Base-by-base conservation (phyloP, 2,329 filamentous ascomycete genomes). In the Ceratocystis lukuohia region DNA sequence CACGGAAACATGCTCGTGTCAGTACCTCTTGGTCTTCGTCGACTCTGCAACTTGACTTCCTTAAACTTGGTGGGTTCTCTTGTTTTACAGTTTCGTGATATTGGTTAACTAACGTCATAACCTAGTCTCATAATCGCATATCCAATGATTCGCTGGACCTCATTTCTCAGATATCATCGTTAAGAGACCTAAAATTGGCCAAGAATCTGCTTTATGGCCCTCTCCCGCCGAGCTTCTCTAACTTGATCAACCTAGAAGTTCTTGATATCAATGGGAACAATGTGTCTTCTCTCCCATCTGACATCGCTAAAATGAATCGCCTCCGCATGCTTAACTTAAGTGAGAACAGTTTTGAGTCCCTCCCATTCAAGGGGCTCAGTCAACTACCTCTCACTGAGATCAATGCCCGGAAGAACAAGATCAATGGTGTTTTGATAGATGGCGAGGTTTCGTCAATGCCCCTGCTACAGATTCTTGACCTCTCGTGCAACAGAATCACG, bases 231-330 rank as follows among this genome's bases (percentile, higher is more conserved):
- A 80, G 78, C n/a, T 79, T 96, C 41, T 78, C 82, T 25, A 80
- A 80, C 5, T 78, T 97, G 17, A 77, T 75, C 45, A 84, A 86
- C 63, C 79, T 99, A 0, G 91, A 96, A 73, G 81, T 86, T 20
- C 78, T 97, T 7, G 92, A 97, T 69, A 72, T 97, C 7, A 89
- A 90, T 69, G 83, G 83, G 15, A 99, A 99, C 75, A 84, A 85
- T 68, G 80, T 99, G 22, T 84, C 86, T 6, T 79, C 80, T 1
- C 77, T 99, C 17, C 89, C 91, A 0, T 76, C 81, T 8, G 82
- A 82, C 12, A 73, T 96, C 1, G 80, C 81, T n/a, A 82, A 83
- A 33, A 81, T 97, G 69, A 77, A 78, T 2, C 82, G 82, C 28
- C 80, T 99, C 37, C 86, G 88, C 30, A 82, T 88, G 8, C 77